Evolutionary conservation across 331 rosid species (phyloP), one percentile per base, ranked within the genome.

Genomic region (Acacia concinna): DNA sequence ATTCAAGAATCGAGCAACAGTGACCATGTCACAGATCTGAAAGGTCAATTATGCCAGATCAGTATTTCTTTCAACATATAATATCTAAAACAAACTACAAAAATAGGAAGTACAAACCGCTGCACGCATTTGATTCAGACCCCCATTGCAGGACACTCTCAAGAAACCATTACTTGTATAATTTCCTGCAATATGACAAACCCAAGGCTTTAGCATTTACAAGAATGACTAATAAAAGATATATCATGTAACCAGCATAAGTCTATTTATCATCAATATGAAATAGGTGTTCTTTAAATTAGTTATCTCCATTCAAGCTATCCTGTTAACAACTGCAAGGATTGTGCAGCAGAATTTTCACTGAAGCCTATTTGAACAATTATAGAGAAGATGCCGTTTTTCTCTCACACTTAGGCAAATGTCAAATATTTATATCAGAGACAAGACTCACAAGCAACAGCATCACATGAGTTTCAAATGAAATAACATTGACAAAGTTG

Each of bases 81-180:
- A 65, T 23, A 51, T 35, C 66, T 65, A 63, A 40, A 78, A 44
- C 23, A 27, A 76, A 57, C 59, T 35, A 21, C 57, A 43, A 73
- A 70, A 81, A 69, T 5, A 79, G 72, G 40, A 41, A 71, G 85
- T 71, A 96, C 93, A 68, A 81, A 96, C 99, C 87, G 99, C 99
- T 35, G 98, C 96, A 65, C 99, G 99, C 99, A 96, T 96, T 88
- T 96, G 99, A 88, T 96, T 96, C 90, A 96, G 88, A 68, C 99
- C 99, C 51, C 99, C 99, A 77, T 96, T 96, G 90, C 99, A 96
- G 71, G 99, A 91, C 72, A 93, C 97, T 80, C 94, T 91, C 62
- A 96, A 98, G 90, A 93, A 90, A 68, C 99, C 99, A 88, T 96
- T 93, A 80, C 99, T 96, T 66, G 88, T 89, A 89, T 96, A 96